Evolutionary conservation across 2,329 filamentous ascomycete genomes (phyloP).

Genomic region (Lizonia empirigonia): DNA sequence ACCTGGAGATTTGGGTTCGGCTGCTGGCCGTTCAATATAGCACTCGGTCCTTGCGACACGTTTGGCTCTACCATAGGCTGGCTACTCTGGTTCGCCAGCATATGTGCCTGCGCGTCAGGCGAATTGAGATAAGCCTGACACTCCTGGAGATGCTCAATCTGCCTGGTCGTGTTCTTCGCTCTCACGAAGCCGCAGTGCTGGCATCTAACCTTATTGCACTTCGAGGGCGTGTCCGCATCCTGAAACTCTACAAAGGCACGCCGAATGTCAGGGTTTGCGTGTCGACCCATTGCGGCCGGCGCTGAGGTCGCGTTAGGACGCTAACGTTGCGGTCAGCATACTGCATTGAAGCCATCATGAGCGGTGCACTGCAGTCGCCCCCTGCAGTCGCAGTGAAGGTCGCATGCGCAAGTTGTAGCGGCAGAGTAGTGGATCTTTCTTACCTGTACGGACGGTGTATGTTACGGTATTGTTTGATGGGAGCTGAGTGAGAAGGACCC

Average conservation of each 20-base stretch:
- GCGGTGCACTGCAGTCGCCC: neutral
- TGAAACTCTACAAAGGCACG: conserved; percentile 48
- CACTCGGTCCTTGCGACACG: conserved; percentile 30
- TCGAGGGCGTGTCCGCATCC: conserved; percentile 50
- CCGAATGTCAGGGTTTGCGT: conserved; percentile 52
- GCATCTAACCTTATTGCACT: conserved; percentile 58
- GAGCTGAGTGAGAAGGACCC: no score
- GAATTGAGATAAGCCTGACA: conserved; percentile 54
- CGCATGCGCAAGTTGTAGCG: neutral
- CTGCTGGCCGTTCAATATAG: conserved; percentile 53
- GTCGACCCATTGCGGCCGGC: conserved; percentile 34
- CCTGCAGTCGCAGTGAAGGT: neutral
- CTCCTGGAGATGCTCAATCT: conserved; percentile 56
- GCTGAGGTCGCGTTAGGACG: neutral
- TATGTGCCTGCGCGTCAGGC: conserved; percentile 50
- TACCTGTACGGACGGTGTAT: no score
- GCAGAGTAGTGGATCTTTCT: conserved; percentile 11
- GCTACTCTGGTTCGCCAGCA: conserved; percentile 27
- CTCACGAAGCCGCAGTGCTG: conserved; percentile 56
- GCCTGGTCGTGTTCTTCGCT: conserved; percentile 58
- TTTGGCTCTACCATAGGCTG: conserved; percentile 22
- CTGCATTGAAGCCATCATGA: neutral
- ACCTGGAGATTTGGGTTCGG: conserved; percentile 57
- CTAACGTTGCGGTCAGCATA: conserved; percentile 25
- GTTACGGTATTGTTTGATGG: conserved; percentile 9